Conservation (phyloP, 352 stramenopile species). For the Phytopythium vexans region DNA sequence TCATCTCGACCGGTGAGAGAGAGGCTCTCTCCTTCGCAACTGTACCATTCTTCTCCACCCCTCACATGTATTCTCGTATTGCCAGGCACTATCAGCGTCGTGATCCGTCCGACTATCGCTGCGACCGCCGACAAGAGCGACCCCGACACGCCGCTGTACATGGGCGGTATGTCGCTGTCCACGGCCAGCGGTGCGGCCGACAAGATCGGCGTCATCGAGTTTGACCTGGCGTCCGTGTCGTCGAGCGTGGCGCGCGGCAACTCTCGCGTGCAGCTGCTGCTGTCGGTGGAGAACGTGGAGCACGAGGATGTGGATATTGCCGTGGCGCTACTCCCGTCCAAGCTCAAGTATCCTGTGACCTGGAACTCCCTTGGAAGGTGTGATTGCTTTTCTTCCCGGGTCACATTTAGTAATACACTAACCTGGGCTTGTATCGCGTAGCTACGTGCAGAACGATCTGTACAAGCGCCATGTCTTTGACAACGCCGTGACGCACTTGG, state of each 20-base stretch:
- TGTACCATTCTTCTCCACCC: background rate
- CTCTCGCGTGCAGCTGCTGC: slow-evolving; percentile 65
- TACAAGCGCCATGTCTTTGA: slow-evolving; percentile 39
- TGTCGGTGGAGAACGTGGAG: slow-evolving; percentile 61
- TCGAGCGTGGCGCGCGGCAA: slow-evolving; percentile 56
- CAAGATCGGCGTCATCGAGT: slow-evolving; percentile 71
- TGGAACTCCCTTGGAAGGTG: slow-evolving; percentile 52
- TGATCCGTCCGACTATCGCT: slow-evolving; percentile 58
- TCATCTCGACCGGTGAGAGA: slow-evolving; percentile 52
- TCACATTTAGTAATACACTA: background rate
- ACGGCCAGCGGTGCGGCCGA: slow-evolving; percentile 35
- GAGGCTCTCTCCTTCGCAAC: background rate
- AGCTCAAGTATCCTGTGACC: slow-evolving; percentile 55
- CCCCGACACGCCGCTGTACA: slow-evolving; percentile 47
- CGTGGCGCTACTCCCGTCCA: slow-evolving; percentile 34
- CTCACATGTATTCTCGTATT: background rate
- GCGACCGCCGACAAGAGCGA: slow-evolving; percentile 49
- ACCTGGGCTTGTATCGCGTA: background rate
- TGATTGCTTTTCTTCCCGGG: background rate
- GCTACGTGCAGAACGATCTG: slow-evolving; percentile 19
- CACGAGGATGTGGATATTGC: slow-evolving; percentile 47
- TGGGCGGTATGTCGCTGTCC: slow-evolving; percentile 41
- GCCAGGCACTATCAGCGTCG: slow-evolving; percentile 40
- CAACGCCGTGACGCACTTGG: slow-evolving; percentile 42
- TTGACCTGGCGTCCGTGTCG: slow-evolving; percentile 61